Evolutionary conservation across 768 basidiomycete species (phyloP), one percentile per base, ranked within the genome.

Genomic region (Pholiota molesta): DNA sequence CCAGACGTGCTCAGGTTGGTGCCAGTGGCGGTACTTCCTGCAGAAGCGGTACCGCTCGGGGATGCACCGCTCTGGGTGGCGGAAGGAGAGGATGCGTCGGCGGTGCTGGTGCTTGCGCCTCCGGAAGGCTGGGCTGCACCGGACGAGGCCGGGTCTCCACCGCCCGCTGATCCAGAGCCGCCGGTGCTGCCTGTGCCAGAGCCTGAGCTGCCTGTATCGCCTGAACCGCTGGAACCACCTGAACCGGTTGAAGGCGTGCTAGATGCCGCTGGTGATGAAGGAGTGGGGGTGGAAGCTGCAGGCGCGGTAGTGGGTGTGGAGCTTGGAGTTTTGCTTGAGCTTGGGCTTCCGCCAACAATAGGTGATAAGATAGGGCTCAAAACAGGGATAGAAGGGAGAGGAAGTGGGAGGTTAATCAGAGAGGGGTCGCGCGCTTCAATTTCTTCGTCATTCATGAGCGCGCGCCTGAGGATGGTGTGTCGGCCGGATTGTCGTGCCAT

Each of bases 341-440:
- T 58, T 13, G 57, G 2, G 31, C 8, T 51, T 23, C 57, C 57
- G 10, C 57, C 57, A 37, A 58, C 42, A 3, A 58, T 47, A 14
- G 49, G 5, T 8, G 57, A 49, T 13, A 58, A 2, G 16, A 58
- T 3, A 17, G 57, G 57, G 19, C 29, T 16, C 21, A 58, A 39
- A 13, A 58, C 16, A n/a, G 57, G 57, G 33, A 58, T 58, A 10
- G 57, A 35, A 8, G 57, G 57, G 19, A 58, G 8, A 0, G 47
- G 57, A 39, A 49, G 23, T 16, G 57, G 57, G 6, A 58, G 57
- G 19, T 58, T 58, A 14, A 58, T 58, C 19, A 58, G 45, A 21
- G 45, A 49, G 14, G 57, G 57, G 21, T 58, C 57, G 57, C 57
- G 57, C 31, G 45, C 45, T 28, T 58, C 31, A 31, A 58, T 39